Percentiles rank a stretch among this genome's conserved stretches.
phyloP scores from a whole-genome alignment of 2,329 filamentous ascomycete genomes.

The Sporothrix pallida region DNA sequence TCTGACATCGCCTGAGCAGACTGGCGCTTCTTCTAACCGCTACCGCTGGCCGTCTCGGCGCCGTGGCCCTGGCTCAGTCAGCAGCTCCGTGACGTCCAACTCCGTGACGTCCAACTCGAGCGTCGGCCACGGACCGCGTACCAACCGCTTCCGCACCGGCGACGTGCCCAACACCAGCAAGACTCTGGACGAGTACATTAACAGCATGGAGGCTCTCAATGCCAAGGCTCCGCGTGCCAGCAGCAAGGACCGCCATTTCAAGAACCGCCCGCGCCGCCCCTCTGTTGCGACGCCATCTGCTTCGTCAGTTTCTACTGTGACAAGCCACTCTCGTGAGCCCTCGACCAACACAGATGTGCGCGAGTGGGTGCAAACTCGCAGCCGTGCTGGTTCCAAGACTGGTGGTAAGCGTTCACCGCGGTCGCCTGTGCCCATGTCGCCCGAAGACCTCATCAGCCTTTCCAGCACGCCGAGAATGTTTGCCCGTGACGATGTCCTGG shows the following conservation, averaged over 20 bases:
- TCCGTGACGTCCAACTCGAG: slow-evolving; percentile 64
- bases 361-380: slow-evolving; percentile 68
- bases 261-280: slow-evolving; percentile 47
- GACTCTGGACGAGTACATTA: slow-evolving; percentile 83
- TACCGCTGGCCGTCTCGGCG: slow-evolving; percentile 62
- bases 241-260: slow-evolving; percentile 55
- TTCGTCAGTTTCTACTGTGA: slow-evolving; percentile 47
- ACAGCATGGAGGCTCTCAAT: slow-evolving; percentile 72
- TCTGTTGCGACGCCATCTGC: slow-evolving; percentile 33
- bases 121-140: slow-evolving; percentile 49
- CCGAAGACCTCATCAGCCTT: slow-evolving; percentile 76
- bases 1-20: slow-evolving; percentile 63
- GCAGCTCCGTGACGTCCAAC: slow-evolving; percentile 61
- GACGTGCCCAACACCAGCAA: slow-evolving; percentile 60
- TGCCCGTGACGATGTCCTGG: slow-evolving; percentile 39
- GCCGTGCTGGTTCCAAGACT: slow-evolving; percentile 66
- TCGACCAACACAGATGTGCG: slow-evolving; percentile 66
- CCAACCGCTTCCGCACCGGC: slow-evolving; percentile 52
- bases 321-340: slow-evolving; percentile 58
- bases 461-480: slow-evolving; percentile 52
- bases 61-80: slow-evolving; percentile 60
- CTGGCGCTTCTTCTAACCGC: slow-evolving; percentile 58
- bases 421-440: slow-evolving; percentile 92
- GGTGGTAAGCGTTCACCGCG: slow-evolving; percentile 80
- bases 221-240: slow-evolving; percentile 66